Base-by-base conservation (phyloP, 495 filamentous ascomycete genomes). In the Neurospora tetrasperma region DNA sequence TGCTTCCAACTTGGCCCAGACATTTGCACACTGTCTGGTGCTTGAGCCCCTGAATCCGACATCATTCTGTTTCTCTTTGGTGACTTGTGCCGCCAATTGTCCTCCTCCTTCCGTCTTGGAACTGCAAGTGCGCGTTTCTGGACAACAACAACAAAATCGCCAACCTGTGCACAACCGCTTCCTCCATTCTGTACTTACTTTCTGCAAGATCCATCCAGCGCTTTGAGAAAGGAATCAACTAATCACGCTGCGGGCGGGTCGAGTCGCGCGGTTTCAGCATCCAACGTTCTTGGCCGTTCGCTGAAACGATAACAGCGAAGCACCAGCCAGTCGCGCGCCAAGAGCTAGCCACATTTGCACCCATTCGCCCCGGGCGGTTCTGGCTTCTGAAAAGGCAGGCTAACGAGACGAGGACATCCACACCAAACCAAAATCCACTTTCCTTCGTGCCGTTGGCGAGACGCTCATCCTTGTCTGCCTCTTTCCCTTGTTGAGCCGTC, bases 301-400 rank as follows among this genome's bases (percentile, higher is more conserved):
- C 75, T 78, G 78, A 77, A 76, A 80, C 78, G 46, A 71, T 71
- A 75, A 62, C 40, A 77, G 74, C 73, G 35, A 71, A 44, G 31
- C 70, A 71, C 44, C 35, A 27, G 70, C 43, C 43, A 72, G 72
- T 75, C 75, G 77, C 77, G 74, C 69, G 75, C 77, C 71, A 75
- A 68, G 72, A 77, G 71, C 75, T 70, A 68, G 68, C 69, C 74
- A 38, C 59, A 23, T 39, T 62, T 48, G 48, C 46, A 69, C 72
- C 18, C 74, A 73, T 72, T 72, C 68, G 73, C 40, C 71, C 69
- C 54, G 41, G 59, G n/a, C 41, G 70, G 31, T 20, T 71, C 27
- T 59, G 35, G 16, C 70, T 48, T 31, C 27, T 59, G 23, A 31
- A 14, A 71, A 48, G 42, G 42, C 70, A 38, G 27, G 42, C 70